Evolutionary conservation across 805 yeast genomes (phyloP).

Genomic region (Candida chauliodis): DNA sequence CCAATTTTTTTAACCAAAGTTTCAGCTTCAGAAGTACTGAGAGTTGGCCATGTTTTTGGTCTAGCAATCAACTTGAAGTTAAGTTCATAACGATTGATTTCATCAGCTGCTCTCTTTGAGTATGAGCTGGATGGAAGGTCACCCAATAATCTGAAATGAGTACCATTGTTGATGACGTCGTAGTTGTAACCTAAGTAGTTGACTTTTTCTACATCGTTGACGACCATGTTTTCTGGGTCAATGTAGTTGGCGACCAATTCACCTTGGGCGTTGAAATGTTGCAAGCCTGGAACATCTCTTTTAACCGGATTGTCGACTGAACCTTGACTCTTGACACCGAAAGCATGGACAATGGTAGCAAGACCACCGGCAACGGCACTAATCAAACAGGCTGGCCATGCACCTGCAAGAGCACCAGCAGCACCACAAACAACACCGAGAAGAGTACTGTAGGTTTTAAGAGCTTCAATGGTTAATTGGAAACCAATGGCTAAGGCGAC

Average conservation of each 20-base stretch:
- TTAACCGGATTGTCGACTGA: not conserved
- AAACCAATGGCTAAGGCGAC: not conserved
- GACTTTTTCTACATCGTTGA: not conserved
- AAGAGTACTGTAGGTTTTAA: slow-evolving; percentile 1
- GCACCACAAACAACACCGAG: slow-evolving; percentile 3
- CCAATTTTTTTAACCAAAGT: not conserved
- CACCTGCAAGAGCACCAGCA: slow-evolving; percentile 2
- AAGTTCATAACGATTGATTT: not conserved
- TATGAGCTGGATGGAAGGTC: not conserved
- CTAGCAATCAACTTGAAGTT: slow-evolving; percentile 1
- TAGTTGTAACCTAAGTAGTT: not conserved
- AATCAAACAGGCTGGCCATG: slow-evolving; percentile 1
- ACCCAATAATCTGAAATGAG: slow-evolving; percentile 4
- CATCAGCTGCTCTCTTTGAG: slow-evolving; percentile 1
- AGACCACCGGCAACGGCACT: slow-evolving; percentile 2
- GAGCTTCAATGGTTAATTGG: slow-evolving; percentile 3
- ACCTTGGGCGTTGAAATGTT: slow-evolving; percentile 1
- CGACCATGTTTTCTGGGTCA: slow-evolving; percentile 3
- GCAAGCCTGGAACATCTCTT: slow-evolving; percentile 2
- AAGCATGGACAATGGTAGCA: slow-evolving; percentile 1
- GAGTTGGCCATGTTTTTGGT: not conserved
- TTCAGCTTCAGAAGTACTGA: not conserved
- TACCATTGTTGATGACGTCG: slow-evolving; percentile 1
- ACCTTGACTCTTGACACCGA: slow-evolving; percentile 3
- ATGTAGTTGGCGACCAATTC: slow-evolving; percentile 2